Evolutionary conservation across 2,329 filamentous ascomycete genomes (phyloP), one percentile per base, ranked within the genome.

Genomic region (Hymenoscyphus repandus): DNA sequence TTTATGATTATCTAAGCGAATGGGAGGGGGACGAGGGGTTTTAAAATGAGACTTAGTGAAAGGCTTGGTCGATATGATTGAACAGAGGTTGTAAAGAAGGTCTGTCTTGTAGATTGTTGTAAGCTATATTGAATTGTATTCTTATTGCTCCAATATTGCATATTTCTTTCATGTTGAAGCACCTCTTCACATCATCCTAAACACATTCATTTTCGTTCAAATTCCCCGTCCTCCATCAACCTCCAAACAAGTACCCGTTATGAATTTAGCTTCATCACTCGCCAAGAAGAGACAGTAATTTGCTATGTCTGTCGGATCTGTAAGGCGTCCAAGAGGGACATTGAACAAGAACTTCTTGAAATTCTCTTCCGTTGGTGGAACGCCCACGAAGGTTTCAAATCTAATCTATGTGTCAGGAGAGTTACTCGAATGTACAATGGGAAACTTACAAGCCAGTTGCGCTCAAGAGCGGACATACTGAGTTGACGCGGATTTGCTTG

Each of bases 401-500:
- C 62, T 64, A 34, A n/a, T 5, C 7, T 17, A 45, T n/a, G 9
- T 6, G 6, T 27, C n/a, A 64, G 68, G 64, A 38, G 69, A 71
- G 33, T 40, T 30, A n/a, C 13, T 2, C 7, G 41, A 38, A 30
- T 3, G 18, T 15, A 10, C 30, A 17, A 3, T 7, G 44, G 15
- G 30, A 18, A 43, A 54, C 56, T 48, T 51, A 65, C 59, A 89
- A 73, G 2, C 80, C 82, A 0, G 86, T 90, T 13, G 75, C 79
- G 1, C 80, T 83, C 1, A 88, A 72, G 0, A 88, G 75, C 0
- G 85, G 86, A 42, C 82, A 86, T 12, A 90, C 80, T 1, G 79
- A 77, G 56, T 89, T 89, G 61, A 90, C 83, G 0, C 86, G 78
- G 56, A 91, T 88, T 58, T 87, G 77, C 49, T 86, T 77, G 0